phyloP scores from a whole-genome alignment of 2,329 filamentous ascomycete species.

The Fusarium sp. region DNA sequence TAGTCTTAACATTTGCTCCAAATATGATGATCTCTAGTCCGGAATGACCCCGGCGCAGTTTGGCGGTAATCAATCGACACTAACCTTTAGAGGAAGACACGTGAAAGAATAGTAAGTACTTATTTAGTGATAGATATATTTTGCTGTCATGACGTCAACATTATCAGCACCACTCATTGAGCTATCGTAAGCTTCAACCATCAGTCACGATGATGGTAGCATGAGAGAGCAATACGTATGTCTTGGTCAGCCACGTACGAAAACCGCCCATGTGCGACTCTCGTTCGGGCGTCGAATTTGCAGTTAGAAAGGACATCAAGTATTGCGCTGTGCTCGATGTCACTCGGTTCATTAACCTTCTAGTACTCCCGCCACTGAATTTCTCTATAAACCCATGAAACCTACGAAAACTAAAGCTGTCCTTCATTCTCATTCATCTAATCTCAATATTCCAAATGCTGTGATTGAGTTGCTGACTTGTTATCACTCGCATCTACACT shows the following conservation, averaged over 20 bases:
- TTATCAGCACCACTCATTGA: background rate
- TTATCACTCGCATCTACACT: background rate
- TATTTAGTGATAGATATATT: background rate
- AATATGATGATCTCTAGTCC: too few relatives aligned
- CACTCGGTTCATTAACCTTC: background rate
- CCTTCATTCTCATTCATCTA: background rate
- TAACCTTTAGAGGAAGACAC: rapidly evolving
- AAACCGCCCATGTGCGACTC: background rate
- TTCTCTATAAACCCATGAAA: background rate
- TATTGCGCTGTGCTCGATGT: background rate
- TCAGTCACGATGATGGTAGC: background rate
- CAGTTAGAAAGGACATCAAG: rapidly evolving
- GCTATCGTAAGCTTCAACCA: background rate
- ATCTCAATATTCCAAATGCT: rapidly evolving
- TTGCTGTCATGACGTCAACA: background rate
- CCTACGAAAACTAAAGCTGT: background rate
- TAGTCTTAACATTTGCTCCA: too few relatives aligned
- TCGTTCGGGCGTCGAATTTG: rapidly evolving
- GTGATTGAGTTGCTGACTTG: background rate
- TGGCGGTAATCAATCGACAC: background rate
- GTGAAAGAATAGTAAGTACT: too few relatives aligned
- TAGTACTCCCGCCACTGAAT: too few relatives aligned
- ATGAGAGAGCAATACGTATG: background rate
- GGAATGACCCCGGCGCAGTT: too few relatives aligned
- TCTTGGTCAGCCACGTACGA: background rate